Evolutionary conservation across 495 filamentous ascomycete genomes (phyloP).

Genomic region (Margaritispora aquatica): DNA sequence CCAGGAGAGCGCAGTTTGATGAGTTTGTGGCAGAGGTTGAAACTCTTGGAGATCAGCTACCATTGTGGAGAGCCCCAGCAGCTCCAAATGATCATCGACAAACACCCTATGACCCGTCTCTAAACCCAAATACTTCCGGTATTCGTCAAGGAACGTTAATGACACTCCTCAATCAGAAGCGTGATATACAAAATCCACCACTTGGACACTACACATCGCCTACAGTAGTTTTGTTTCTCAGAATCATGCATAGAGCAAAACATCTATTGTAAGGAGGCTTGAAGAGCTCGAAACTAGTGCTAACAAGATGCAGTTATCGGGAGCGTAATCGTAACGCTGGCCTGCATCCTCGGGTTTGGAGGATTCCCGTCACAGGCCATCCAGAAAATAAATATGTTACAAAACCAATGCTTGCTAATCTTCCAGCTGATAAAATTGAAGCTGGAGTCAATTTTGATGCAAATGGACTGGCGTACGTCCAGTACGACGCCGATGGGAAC

Average conservation of each 20-base stretch:
- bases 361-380: slow-evolving; percentile 19
- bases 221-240: neutral
- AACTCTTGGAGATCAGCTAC: neutral
- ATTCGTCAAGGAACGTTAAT: neutral
- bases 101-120: no score
- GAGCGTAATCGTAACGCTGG: no score
- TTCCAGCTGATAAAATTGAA: neutral
- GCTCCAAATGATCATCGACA: no score
- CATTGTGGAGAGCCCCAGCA: neutral
- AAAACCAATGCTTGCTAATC: no score
- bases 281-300: neutral
- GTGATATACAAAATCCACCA: neutral
- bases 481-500: slow-evolving; percentile 10
- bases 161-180: neutral
- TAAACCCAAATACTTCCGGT: no score
- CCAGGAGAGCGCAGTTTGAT: neutral
- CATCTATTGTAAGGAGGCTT: neutral
- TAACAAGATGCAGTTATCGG: neutral
- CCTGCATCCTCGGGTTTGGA: slow-evolving; percentile 1
- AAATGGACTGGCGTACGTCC: slow-evolving; percentile 6
- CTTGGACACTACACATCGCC: neutral
- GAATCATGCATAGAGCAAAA: neutral
- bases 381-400: slow-evolving; percentile 21
- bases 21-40: slow-evolving; percentile 13
- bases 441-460: neutral